These are phyloP conservation scores for Verticillium nubilum DNA, from an alignment of 2,329 filamentous ascomycete species.

Conservation along the genomic window DNA sequence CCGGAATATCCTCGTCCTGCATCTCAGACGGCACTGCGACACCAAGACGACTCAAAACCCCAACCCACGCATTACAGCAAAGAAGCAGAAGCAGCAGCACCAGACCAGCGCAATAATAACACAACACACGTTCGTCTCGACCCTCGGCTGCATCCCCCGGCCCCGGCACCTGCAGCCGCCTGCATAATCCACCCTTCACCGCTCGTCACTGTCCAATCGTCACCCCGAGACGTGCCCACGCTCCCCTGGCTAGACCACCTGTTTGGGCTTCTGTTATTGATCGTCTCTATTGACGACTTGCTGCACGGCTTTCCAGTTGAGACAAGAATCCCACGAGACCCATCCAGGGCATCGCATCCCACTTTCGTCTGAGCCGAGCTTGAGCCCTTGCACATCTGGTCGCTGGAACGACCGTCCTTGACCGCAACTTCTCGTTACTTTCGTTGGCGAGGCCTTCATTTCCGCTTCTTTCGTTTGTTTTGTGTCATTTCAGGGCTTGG, in stretches of 20 bases:
- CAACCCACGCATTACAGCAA: neutral
- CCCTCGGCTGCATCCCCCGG: neutral
- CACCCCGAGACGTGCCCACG: neutral
- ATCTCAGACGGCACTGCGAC: neutral
- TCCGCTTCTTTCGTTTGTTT: neutral
- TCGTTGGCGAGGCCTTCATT: neutral
- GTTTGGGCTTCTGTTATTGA: neutral
- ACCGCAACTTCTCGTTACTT: neutral
- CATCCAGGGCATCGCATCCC: neutral
- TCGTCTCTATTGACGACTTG: neutral
- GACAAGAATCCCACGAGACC: neutral
- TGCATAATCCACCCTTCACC: constrained; percentile 1
- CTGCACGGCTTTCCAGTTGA: neutral
- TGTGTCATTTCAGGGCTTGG: neutral
- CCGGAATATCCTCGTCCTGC: neutral
- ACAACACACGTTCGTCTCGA: neutral
- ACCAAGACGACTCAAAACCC: neutral
- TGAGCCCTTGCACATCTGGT: neutral
- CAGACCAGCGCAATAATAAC: neutral
- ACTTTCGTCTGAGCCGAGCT: neutral
- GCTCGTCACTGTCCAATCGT: neutral
- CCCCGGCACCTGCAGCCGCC: neutral
- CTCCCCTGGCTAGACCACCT: neutral
- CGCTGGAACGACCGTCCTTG: neutral
- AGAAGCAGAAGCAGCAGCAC: neutral